Evolutionary conservation across 2,329 filamentous ascomycete species (phyloP).

Genomic region (Alternaria longipes): DNA sequence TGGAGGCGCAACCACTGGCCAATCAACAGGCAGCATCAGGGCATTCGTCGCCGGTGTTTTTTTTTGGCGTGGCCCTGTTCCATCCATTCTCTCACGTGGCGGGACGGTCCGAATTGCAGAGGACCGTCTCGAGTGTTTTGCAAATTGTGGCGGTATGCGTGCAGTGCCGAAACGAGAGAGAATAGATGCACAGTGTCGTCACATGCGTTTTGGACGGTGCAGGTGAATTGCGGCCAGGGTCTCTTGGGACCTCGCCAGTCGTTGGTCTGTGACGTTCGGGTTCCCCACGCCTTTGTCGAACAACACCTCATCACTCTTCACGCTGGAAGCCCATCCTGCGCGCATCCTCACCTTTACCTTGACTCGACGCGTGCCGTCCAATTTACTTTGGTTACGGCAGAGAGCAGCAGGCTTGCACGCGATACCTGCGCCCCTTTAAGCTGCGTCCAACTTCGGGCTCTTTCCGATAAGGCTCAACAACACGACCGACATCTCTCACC

Average conservation of each 20-base stretch:
- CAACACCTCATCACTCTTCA: constrained; percentile 39
- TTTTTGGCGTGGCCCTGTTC: neutral
- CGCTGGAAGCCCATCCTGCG: constrained; percentile 27
- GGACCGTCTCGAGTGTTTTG: neutral
- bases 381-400: constrained; percentile 56
- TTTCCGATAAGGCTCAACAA: constrained; percentile 39
- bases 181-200: constrained; percentile 15
- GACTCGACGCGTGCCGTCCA: constrained; percentile 50
- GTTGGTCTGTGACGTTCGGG: constrained; percentile 22
- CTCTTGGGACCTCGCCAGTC: constrained; percentile 26
- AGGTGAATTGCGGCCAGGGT: constrained; percentile 32
- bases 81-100: constrained; percentile 12
- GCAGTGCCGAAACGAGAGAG: neutral
- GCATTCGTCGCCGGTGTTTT: constrained; percentile 9
- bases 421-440: constrained; percentile 29
- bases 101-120: constrained; percentile 2
- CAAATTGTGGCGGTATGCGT: neutral
- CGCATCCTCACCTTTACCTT: constrained; percentile 16
- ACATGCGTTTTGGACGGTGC: constrained; percentile 17
- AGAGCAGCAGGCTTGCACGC: constrained; percentile 38
- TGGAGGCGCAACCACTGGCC: constrained; percentile 10
- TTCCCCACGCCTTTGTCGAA: constrained; percentile 35
- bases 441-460: constrained; percentile 24
- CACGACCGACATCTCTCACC: constrained; percentile 25
- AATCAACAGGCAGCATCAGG: constrained; percentile 18